phyloP scores from a whole-genome alignment of 2,329 filamentous ascomycete genomes.

The Aspergillus sp. region DNA sequence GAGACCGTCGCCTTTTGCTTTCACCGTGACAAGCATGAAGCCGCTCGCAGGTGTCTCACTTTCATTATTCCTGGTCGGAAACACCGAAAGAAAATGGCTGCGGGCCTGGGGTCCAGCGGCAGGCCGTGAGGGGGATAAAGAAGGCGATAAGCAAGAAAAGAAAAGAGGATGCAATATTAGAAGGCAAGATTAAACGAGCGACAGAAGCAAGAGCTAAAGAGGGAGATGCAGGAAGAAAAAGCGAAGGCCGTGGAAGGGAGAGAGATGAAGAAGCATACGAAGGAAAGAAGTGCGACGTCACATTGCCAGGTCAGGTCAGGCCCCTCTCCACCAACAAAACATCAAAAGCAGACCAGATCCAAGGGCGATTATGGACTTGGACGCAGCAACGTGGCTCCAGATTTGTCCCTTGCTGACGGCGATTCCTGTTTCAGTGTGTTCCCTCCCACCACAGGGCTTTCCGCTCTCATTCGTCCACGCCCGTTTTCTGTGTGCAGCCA shows the following conservation, averaged over 20 bases:
- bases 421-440: slow-evolving; percentile 2
- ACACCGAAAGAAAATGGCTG: neutral
- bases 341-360: neutral
- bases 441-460: neutral
- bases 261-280: neutral
- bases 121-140: neutral
- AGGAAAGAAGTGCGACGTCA: slow-evolving; percentile 17
- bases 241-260: neutral
- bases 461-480: slow-evolving; percentile 14
- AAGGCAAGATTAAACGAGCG: slow-evolving; percentile 5
- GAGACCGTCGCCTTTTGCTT: neutral
- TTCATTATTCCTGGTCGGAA: neutral
- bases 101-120: neutral
- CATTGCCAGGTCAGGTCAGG: slow-evolving; percentile 15
- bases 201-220: slow-evolving; percentile 15
- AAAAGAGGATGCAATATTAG: slow-evolving; percentile 1
- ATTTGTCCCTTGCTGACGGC: slow-evolving; percentile 9
- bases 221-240: neutral
- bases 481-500: slow-evolving; percentile 3
- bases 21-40: neutral
- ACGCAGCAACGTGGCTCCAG: slow-evolving; percentile 18
- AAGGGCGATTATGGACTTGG: neutral
- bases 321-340: neutral
- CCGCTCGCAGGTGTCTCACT: neutral
- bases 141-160: neutral